Conservation (phyloP, 2,329 filamentous ascomycete species). For the Emergomyces orientalis region DNA sequence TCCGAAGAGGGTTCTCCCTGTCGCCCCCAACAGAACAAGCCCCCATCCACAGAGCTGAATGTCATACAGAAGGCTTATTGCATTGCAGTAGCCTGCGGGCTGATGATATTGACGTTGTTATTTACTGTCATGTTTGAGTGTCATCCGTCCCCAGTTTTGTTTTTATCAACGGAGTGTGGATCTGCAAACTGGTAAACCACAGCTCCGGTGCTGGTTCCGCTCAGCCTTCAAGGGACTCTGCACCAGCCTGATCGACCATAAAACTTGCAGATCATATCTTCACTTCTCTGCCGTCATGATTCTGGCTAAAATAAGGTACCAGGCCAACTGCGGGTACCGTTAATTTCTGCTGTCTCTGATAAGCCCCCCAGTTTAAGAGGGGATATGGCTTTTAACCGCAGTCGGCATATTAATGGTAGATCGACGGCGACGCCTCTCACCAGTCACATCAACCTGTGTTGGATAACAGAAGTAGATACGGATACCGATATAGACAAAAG, state of each 20-base stretch:
- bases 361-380: not conserved
- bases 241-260: slow-evolving; percentile 18
- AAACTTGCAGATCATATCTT: slow-evolving; percentile 18
- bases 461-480: slow-evolving; percentile 10
- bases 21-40: slow-evolving; percentile 23
- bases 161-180: slow-evolving; percentile 33
- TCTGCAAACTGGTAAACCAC: slow-evolving; percentile 17
- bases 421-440: slow-evolving; percentile 26
- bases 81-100: slow-evolving; percentile 27
- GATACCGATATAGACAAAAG: slow-evolving; percentile 7
- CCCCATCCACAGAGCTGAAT: slow-evolving; percentile 20
- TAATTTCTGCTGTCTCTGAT: not conserved
- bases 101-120: slow-evolving; percentile 34
- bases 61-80: slow-evolving; percentile 25
- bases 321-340: not conserved
- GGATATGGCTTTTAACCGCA: slow-evolving; percentile 9
- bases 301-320: not conserved
- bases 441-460: slow-evolving; percentile 27
- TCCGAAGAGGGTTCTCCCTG: slow-evolving; percentile 22
- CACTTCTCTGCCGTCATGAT: not conserved
- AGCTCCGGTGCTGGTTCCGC: slow-evolving; percentile 17
- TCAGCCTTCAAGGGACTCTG: slow-evolving; percentile 21
- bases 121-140: slow-evolving; percentile 34
- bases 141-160: not conserved
- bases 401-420: slow-evolving; percentile 26